These are phyloP conservation scores for Penicillium argentinense DNA, from an alignment of 495 filamentous ascomycete genomes.

Conservation along the genomic window DNA sequence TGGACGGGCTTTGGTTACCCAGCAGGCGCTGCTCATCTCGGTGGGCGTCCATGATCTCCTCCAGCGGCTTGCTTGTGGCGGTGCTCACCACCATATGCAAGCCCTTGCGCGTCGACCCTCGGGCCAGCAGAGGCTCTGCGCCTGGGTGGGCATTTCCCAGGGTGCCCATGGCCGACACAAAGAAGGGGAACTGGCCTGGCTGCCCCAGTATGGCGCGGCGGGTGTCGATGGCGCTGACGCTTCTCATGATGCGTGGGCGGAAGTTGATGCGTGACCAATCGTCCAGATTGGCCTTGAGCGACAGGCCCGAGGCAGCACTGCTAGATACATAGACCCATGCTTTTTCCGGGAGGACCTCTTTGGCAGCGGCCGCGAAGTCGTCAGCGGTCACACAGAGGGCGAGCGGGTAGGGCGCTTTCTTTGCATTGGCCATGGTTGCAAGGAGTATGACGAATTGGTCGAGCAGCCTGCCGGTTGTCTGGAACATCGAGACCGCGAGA, in stretches of 20 bases:
- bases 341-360: constrained; percentile 18
- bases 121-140: constrained; percentile 17
- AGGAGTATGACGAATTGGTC: neutral
- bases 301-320: constrained; percentile 17
- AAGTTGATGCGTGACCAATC: constrained; percentile 27
- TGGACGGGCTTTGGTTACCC: constrained; percentile 13
- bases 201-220: constrained; percentile 12
- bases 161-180: constrained; percentile 20
- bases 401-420: constrained; percentile 2
- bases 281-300: constrained; percentile 18
- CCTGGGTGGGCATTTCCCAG: constrained; percentile 16
- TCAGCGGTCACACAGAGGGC: constrained; percentile 15
- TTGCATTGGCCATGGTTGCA: constrained; percentile 6
- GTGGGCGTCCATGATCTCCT: constrained; percentile 23
- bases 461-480: no score
- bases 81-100: constrained; percentile 20
- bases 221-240: constrained; percentile 17
- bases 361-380: constrained; percentile 19
- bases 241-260: constrained; percentile 22
- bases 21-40: constrained; percentile 10
- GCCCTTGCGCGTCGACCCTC: constrained; percentile 17
- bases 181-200: constrained; percentile 16
- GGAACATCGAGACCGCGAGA: neutral
- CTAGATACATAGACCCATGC: constrained; percentile 25
- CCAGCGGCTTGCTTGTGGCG: constrained; percentile 16